These are phyloP conservation scores for Cicer cuneatum DNA, from an alignment of 306 rosid species.

Conservation along the genomic window DNA sequence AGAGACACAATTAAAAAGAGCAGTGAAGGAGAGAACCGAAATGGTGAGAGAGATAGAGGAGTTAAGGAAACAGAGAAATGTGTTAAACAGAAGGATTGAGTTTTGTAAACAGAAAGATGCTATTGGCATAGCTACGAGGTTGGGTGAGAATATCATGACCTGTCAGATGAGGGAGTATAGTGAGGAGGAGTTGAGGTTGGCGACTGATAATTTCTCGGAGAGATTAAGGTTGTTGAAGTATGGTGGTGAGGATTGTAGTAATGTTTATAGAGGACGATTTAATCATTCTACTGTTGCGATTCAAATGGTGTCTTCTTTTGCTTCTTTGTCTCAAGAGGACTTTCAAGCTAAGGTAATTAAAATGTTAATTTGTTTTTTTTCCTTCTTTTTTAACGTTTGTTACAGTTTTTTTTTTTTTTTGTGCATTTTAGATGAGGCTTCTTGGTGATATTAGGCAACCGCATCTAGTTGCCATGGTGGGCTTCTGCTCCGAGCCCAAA, in stretches of 20 bases:
- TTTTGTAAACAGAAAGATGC: conserved; percentile 78
- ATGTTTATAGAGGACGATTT: conserved; percentile 65
- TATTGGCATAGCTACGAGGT: conserved; percentile 60
- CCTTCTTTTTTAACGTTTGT: no score
- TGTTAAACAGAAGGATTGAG: conserved; percentile 68
- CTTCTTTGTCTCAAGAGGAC: conserved; percentile 42
- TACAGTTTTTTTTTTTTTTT: no score
- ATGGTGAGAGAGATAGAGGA: conserved; percentile 63
- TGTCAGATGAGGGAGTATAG: conserved; percentile 65
- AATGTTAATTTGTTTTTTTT: background rate
- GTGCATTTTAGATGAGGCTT: conserved; percentile 62
- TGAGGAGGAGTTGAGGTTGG: conserved; percentile 62
- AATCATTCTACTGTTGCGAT: conserved; percentile 65
- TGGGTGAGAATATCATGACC: conserved; percentile 30
- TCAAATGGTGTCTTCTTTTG: conserved; percentile 50
- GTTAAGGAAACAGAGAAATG: conserved; percentile 66
- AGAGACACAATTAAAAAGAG: conserved; percentile 55
- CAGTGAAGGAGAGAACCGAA: conserved; percentile 48
- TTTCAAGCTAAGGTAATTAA: conserved; percentile 66
- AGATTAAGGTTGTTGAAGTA: conserved; percentile 59
- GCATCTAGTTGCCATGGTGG: conserved; percentile 67
- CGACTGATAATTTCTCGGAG: conserved; percentile 69
- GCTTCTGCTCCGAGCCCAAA: conserved; percentile 66
- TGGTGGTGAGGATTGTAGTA: conserved; percentile 45
- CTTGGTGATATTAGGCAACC: conserved; percentile 72